These are phyloP conservation scores for Oenanthe javanica DNA, from an alignment of 140 eudicot genomes.

Conservation along the genomic window DNA sequence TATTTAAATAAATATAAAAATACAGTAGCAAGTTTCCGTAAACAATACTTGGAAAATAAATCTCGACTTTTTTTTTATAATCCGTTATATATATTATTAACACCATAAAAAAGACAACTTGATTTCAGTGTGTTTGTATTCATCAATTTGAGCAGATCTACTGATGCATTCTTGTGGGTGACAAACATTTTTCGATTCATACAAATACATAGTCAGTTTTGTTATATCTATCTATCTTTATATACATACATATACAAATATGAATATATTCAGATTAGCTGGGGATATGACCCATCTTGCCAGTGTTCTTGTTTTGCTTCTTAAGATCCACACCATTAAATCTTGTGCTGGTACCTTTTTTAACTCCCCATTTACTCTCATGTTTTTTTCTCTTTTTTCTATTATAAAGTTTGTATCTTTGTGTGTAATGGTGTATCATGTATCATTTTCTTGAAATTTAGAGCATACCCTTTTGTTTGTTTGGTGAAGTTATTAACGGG, in stretches of 20 bases:
- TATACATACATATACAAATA: conserved; percentile 5
- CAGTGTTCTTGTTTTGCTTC: conserved; percentile 88
- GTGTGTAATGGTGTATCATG: background rate
- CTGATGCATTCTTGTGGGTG: background rate
- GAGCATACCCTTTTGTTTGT: background rate
- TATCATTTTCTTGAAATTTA: background rate
- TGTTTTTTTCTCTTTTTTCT: background rate
- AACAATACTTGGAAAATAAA: no score
- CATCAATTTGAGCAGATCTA: conserved; percentile 4
- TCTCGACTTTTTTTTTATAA: background rate
- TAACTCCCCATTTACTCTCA: background rate
- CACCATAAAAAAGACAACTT: background rate
- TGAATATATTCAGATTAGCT: conserved; percentile 92
- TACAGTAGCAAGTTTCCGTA: no score
- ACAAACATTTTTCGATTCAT: background rate
- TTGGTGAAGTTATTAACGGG: background rate
- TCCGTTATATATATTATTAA: background rate
- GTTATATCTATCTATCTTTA: background rate
- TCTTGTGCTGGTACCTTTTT: conserved; percentile 76
- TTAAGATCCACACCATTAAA: conserved; percentile 94
- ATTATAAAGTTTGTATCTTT: background rate
- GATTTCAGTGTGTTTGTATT: background rate
- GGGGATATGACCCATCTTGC: conserved; percentile 97
- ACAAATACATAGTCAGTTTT: background rate
- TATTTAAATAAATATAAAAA: no score